Conservation (phyloP, 2,329 filamentous ascomycete species). For the Alternaria panax region DNA sequence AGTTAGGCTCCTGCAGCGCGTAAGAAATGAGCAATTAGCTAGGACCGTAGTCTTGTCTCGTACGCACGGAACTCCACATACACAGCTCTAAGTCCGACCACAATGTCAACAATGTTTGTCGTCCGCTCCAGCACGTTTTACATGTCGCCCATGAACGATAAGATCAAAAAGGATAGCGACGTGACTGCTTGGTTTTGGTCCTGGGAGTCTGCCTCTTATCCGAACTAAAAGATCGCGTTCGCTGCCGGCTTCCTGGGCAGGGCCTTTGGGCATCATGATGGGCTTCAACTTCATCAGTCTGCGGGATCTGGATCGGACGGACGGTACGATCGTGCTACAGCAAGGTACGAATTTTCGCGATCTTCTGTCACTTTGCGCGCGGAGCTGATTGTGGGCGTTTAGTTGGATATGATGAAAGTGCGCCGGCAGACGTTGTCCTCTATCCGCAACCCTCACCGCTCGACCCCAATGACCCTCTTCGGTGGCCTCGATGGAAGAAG, state of each 20-base stretch:
- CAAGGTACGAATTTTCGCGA: slow-evolving; percentile 18
- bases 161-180: slow-evolving; percentile 14
- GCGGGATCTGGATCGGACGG: slow-evolving; percentile 48
- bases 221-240: slow-evolving; percentile 14
- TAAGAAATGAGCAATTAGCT: background rate
- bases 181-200: slow-evolving; percentile 23
- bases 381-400: background rate
- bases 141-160: slow-evolving; percentile 16
- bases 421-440: slow-evolving; percentile 47
- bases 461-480: slow-evolving; percentile 59
- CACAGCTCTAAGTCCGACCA: slow-evolving; percentile 5
- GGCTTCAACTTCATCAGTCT: slow-evolving; percentile 42
- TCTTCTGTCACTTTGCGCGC: background rate
- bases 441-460: slow-evolving; percentile 57
- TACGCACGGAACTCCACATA: slow-evolving; percentile 6
- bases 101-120: slow-evolving; percentile 12
- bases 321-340: slow-evolving; percentile 51
- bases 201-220: slow-evolving; percentile 23
- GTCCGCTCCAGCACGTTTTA: background rate
- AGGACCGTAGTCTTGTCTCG: background rate
- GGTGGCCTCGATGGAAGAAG: slow-evolving; percentile 59
- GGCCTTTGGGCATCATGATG: slow-evolving; percentile 28
- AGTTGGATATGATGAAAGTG: slow-evolving; percentile 1
- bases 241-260: background rate
- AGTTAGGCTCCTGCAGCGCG: background rate